Evolutionary conservation across 768 basidiomycete species (phyloP), one percentile per base, ranked within the genome.

Genomic region (Phlegmacium glaucopus): DNA sequence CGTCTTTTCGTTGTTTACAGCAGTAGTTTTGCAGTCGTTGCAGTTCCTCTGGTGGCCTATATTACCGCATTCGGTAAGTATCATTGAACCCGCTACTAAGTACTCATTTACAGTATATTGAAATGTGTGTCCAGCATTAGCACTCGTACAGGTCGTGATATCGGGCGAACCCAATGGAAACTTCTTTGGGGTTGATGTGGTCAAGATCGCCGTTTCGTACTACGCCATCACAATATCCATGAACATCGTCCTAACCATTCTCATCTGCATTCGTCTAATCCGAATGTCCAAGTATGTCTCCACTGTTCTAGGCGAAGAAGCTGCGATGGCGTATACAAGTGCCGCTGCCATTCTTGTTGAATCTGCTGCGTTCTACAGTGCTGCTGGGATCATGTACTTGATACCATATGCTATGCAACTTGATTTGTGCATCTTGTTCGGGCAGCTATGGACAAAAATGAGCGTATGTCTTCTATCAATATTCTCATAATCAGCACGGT

Each of bases 361-460:
- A 54, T 67, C 65, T 17, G 72, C 72, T 9, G 62, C 68, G 9
- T 65, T 66, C 8, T 73, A 69, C 58, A 68, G 63, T 27, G 16
- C 67, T 17, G 46, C 65, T 16, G 70, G 70, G 3, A 56, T 72
- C 43, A 58, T 64, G 45, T 70, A 67, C 53, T 47, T 73, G 15
- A 58, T 71, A 42, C 61, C 68, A 3, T 72, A 69, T 48, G 69
- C 68, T 1, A 44, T 59, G 6, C 57, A 61, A 42, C 62, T 60
- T 38, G 59, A 59, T 11, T 57, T 65, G 15, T 60, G 61, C 2
- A 62, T 67, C 35, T 56, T 64, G 16, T 67, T 74, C 49, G 66
- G 65, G 26, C 68, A 68, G 39, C 61, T 72, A 13, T 73, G 69
- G 66, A 62, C 67, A 2, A 71, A 70, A 52, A 63, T 72, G 53